Evolutionary conservation across 1,139 yeast species (phyloP).

Genomic region (Zygosaccharomyces pseudobailii): DNA sequence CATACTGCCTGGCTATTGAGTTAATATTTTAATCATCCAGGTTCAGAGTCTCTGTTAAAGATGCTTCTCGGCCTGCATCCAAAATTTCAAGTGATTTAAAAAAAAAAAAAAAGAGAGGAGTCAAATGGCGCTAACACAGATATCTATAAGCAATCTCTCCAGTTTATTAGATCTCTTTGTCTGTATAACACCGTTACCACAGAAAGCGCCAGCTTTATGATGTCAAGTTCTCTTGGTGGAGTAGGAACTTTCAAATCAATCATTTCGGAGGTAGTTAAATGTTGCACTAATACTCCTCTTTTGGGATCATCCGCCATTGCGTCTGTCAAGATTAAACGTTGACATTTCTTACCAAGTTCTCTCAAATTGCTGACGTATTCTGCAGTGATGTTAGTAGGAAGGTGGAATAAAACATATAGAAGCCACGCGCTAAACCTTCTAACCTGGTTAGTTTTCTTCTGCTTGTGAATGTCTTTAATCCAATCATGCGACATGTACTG

Average conservation of each 20-base stretch:
- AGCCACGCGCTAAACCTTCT: constrained; percentile 25
- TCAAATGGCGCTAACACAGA: neutral
- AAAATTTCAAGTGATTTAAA: neutral
- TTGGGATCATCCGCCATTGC: neutral
- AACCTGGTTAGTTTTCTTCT: constrained; percentile 13
- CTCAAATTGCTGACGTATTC: constrained; percentile 25
- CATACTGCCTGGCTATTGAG: constrained; percentile 16
- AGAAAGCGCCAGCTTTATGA: constrained; percentile 17
- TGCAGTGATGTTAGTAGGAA: constrained; percentile 27
- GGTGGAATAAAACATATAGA: constrained; percentile 23
- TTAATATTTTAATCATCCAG: neutral
- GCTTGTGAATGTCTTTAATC: constrained; percentile 23
- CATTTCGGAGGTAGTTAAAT: constrained; percentile 10
- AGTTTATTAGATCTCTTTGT: constrained; percentile 20
- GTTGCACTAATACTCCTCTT: neutral
- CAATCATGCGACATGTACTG: constrained; percentile 27
- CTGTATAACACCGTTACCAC: constrained; percentile 23
- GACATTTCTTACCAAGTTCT: constrained; percentile 27
- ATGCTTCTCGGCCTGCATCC: neutral
- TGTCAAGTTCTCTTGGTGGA: constrained; percentile 12
- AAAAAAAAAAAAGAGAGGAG: neutral
- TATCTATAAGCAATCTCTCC: neutral
- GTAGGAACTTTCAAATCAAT: neutral
- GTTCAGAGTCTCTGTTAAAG: neutral
- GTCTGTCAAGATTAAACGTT: constrained; percentile 6